Evolutionary conservation across 768 basidiomycete species (phyloP).

Genomic region (Tricholoma matsutake): DNA sequence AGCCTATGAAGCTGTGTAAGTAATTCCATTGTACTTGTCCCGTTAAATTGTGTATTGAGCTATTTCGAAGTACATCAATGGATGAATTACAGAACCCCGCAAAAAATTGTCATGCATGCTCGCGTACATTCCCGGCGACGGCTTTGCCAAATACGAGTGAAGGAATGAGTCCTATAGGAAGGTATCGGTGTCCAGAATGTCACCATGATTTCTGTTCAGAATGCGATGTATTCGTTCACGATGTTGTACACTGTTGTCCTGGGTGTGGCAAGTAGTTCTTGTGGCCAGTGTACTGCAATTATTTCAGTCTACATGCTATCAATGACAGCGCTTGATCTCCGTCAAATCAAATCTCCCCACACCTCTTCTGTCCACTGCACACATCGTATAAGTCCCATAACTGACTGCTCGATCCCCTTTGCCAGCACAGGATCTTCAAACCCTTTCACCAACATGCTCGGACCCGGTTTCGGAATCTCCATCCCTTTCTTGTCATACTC

Average conservation of each 20-base stretch:
- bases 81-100: slow-evolving; percentile 32
- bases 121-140: slow-evolving; percentile 59
- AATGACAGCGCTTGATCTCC: not conserved
- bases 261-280: slow-evolving; percentile 56
- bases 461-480: not conserved
- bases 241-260: slow-evolving; percentile 93
- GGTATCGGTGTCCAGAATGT: slow-evolving; percentile 91
- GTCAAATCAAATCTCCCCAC: slow-evolving; percentile 42
- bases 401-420: slow-evolving; percentile 39
- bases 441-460: slow-evolving; percentile 44
- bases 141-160: slow-evolving; percentile 40
- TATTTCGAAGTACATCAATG: slow-evolving; percentile 36
- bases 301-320: not conserved
- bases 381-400: slow-evolving; percentile 36
- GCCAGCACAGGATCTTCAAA: slow-evolving; percentile 63
- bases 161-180: slow-evolving; percentile 79
- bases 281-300: not conserved
- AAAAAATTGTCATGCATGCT: slow-evolving; percentile 75
- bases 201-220: slow-evolving; percentile 87
- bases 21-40: slow-evolving; percentile 14
- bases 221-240: slow-evolving; percentile 95
- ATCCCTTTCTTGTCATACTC: not conserved
- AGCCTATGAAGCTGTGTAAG: slow-evolving; percentile 78
- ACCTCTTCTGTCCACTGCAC: slow-evolving; percentile 54
- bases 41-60: slow-evolving; percentile 4